Percentiles rank a stretch among this genome's conserved stretches.
Conservation (phyloP, 345 rosid genomes). For the Populus davidiana region DNA sequence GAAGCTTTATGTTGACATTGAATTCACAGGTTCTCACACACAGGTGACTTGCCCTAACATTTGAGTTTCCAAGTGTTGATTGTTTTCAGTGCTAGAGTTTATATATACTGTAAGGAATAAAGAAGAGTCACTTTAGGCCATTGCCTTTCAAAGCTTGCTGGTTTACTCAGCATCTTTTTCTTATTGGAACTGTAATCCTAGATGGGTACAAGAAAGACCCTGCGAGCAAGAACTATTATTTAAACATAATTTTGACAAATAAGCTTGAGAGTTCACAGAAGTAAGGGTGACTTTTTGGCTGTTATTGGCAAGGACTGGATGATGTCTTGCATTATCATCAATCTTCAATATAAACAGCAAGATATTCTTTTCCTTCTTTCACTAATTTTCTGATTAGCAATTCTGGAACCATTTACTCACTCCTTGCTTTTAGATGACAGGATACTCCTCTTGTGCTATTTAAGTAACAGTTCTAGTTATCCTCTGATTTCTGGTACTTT, state of each 20-base stretch:
- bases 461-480: neutral
- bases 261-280: neutral
- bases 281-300: neutral
- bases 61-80: neutral
- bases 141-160: neutral
- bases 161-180: neutral
- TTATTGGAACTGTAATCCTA: neutral
- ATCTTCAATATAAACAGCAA: neutral
- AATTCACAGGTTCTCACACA: slow-evolving; percentile 97
- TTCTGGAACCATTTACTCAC: neutral
- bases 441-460: neutral
- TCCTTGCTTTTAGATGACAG: neutral
- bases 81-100: neutral
- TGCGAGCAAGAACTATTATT: neutral
- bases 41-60: slow-evolving; percentile 54
- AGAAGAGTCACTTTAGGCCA: neutral
- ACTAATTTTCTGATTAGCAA: neutral
- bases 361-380: neutral
- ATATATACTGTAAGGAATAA: neutral
- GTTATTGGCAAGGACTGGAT: neutral
- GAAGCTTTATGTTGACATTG: slow-evolving; percentile 98
- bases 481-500: neutral
- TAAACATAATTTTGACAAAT: neutral
- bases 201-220: neutral
- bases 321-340: neutral